Evolutionary conservation across 306 rosid species (phyloP).

Genomic region (Amphicarpaea edgeworthii): DNA sequence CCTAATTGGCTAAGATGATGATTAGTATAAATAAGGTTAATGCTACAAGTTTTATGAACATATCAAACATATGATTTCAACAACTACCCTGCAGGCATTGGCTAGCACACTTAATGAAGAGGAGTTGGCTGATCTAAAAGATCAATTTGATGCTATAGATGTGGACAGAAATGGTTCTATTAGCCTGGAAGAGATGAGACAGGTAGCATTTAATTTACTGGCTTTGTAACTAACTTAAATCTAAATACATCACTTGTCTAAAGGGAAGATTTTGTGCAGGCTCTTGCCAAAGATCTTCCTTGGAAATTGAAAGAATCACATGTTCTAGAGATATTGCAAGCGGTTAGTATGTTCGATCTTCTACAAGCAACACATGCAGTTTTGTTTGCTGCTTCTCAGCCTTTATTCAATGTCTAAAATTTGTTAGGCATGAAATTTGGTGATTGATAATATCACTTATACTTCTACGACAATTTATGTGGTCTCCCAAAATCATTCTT

Average conservation of each 20-base stretch:
- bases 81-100: constrained; percentile 64
- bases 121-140: constrained; percentile 78
- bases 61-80: neutral
- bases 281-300: constrained; percentile 91
- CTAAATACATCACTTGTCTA: constrained; percentile 3
- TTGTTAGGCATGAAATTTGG: constrained; percentile 22
- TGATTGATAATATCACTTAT: neutral
- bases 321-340: constrained; percentile 76
- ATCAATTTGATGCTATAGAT: constrained; percentile 85
- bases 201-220: constrained; percentile 49
- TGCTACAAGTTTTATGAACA: neutral
- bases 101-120: constrained; percentile 82
- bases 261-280: constrained; percentile 58
- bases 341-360: constrained; percentile 58
- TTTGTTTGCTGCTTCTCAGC: constrained; percentile 3
- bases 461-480: neutral
- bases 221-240: constrained; percentile 16
- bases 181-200: constrained; percentile 96
- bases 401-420: constrained; percentile 7
- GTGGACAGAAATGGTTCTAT: constrained; percentile 86
- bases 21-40: neutral
- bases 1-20: neutral
- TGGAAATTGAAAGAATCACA: constrained; percentile 81
- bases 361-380: neutral
- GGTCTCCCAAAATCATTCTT: constrained; percentile 11